Evolutionary conservation across 176 grass and related monocot genomes (phyloP).

Genomic region (Carex littledalei): DNA sequence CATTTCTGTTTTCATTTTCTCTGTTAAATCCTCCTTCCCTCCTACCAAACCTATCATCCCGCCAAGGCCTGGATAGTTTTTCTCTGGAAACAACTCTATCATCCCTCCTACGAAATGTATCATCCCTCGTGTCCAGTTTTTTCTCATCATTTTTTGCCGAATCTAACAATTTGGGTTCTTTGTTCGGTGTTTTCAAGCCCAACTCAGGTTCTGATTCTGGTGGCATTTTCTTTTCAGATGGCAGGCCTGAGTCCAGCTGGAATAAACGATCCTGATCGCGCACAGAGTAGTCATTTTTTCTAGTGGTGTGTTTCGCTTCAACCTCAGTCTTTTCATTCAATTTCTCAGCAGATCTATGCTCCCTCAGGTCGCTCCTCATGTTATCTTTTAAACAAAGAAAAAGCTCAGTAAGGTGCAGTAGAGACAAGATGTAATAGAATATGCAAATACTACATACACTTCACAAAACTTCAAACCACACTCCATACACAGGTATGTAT

Average conservation of each 20-base stretch:
- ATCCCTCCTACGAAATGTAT: conserved; percentile 33
- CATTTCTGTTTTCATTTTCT: conserved; percentile 40
- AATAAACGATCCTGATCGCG: conserved; percentile 68
- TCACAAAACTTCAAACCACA: background rate
- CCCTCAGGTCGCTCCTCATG: conserved; percentile 46
- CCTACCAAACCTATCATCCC: conserved; percentile 36
- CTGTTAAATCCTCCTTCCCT: conserved; percentile 42
- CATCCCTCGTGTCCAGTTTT: conserved; percentile 26
- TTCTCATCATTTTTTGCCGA: conserved; percentile 27
- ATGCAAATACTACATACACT: background rate
- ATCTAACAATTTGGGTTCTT: conserved; percentile 17
- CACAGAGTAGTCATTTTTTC: conserved; percentile 31
- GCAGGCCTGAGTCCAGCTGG: conserved; percentile 41
- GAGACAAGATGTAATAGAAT: conserved; percentile 19
- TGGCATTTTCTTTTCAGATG: conserved; percentile 32
- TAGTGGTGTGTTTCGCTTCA: background rate
- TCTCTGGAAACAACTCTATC: conserved; percentile 33
- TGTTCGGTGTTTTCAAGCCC: conserved; percentile 20
- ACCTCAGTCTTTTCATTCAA: conserved; percentile 28
- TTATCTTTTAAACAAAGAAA: conserved; percentile 40
- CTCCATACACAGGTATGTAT: background rate
- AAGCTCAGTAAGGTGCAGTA: conserved; percentile 10
- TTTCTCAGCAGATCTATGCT: conserved; percentile 28
- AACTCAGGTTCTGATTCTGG: conserved; percentile 32
- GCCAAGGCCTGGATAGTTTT: conserved; percentile 20